These are phyloP conservation scores for Scytalidium lignicola DNA, from an alignment of 2,329 filamentous ascomycete genomes.

Conservation along the genomic window DNA sequence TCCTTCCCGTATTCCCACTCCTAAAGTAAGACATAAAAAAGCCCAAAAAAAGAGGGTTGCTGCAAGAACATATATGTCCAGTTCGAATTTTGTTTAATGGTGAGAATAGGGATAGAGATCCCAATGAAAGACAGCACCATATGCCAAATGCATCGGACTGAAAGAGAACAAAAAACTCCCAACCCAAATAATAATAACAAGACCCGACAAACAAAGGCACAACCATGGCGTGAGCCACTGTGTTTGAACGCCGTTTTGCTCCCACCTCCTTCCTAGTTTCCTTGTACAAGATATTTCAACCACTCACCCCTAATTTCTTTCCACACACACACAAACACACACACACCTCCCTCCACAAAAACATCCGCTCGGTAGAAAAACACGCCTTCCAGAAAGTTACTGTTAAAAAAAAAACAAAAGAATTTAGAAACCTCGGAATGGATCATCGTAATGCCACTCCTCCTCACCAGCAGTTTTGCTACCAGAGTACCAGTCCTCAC, in stretches of 20 bases:
- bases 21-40: not conserved
- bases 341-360: not conserved
- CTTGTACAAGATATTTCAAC: not conserved
- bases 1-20: no score
- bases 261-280: not conserved
- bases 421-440: constrained; percentile 54
- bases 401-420: not conserved
- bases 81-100: not conserved
- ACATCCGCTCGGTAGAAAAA: not conserved
- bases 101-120: not conserved
- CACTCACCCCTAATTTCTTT: not conserved
- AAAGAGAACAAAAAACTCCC: not conserved
- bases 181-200: not conserved
- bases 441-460: constrained; percentile 47
- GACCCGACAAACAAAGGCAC: not conserved
- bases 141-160: not conserved
- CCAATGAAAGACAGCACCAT: not conserved
- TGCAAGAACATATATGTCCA: not conserved
- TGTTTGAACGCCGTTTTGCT: not conserved
- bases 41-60: not conserved
- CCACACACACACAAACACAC: no score
- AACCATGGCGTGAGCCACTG: not conserved
- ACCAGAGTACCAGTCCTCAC: constrained; percentile 44
- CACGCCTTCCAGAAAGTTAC: not conserved
- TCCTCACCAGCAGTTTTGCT: constrained; percentile 47